phyloP scores from a whole-genome alignment of 2,329 filamentous ascomycete genomes.

The Didymella arachidicola region DNA sequence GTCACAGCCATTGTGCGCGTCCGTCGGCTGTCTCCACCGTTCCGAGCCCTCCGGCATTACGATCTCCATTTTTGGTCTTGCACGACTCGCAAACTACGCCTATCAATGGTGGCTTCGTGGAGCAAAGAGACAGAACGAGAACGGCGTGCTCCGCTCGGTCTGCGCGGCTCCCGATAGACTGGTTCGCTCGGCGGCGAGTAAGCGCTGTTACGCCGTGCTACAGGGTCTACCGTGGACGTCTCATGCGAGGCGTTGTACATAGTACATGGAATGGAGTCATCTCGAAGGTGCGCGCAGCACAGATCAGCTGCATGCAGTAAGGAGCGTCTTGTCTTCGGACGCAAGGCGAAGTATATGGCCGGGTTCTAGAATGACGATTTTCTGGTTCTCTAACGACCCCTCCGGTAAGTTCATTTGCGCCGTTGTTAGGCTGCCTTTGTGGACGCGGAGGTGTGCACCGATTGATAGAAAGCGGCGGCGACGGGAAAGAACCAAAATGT shows the following conservation, averaged over 20 bases:
- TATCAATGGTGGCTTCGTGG: neutral
- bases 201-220: neutral
- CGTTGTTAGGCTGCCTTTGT: neutral
- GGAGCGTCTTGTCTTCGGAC: neutral
- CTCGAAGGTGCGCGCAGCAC: too few species aligned
- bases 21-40: neutral
- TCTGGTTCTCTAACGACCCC: neutral
- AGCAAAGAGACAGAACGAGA: neutral
- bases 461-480: slow-evolving; percentile 1
- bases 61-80: neutral
- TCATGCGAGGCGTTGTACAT: slow-evolving; percentile 1
- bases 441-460: neutral
- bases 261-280: slow-evolving; percentile 5
- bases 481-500: neutral
- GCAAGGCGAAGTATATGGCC: neutral
- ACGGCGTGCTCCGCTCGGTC: slow-evolving; percentile 10
- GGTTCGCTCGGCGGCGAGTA: slow-evolving; percentile 3
- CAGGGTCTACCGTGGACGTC: neutral
- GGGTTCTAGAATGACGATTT: neutral
- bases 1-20: neutral
- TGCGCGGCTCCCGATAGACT: slow-evolving; percentile 10
- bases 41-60: neutral
- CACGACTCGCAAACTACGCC: neutral
- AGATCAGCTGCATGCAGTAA: neutral
- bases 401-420: neutral